Evolutionary conservation across 306 rosid genomes (phyloP), one percentile per base, ranked within the genome.

Genomic region (Vigna nakashimae): DNA sequence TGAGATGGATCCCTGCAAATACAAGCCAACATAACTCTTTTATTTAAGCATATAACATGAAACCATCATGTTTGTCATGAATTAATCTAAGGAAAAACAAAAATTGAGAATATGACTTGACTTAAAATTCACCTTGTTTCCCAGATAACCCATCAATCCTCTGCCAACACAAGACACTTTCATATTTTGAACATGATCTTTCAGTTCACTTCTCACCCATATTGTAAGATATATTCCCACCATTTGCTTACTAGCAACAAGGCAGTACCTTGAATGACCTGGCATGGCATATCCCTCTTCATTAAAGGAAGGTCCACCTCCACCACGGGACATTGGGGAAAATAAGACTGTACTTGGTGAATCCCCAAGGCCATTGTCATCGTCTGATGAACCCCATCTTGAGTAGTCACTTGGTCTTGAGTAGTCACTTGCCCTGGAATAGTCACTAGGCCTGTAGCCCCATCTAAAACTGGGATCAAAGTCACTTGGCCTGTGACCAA

Each of bases 131-230:
- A 96, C 99, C 99, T 96, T 96, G 79, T 96, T 96, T 82, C 99
- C 97, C 1, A 96, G 98, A 86, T 96, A 96, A 24, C 99, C 99
- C 99, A 93, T 96, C 86, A 96, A 84, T 77, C 99, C 99, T 86
- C 99, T 90, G 51, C 99, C 99, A 48, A 96, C 96, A 69, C 96
- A 93, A 5, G 99, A 96, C 16, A 93, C 90, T 84, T 96, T 96
- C 99, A 96, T 96, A 85, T 93, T 93, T 15, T 76, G 82, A 52
- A 96, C 94, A 79, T 90, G 94, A 80, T 93, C 99, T 84, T 91
- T 89, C 69, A 93, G 75, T 42, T 96, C 98, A 80, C 98, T 87
- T 86, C 86, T 91, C 59, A 96, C 99, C 99, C 99, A 96, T 45
- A 96, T 79, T 45, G 98, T 96, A 77, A 96, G 99, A 82, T 86